A percentile compares a stretch with the other conserved stretches of the same genome.
phyloP scores from a whole-genome alignment of 1,139 yeast genomes.

The Hemisphaericaspora lyxosophila region DNA sequence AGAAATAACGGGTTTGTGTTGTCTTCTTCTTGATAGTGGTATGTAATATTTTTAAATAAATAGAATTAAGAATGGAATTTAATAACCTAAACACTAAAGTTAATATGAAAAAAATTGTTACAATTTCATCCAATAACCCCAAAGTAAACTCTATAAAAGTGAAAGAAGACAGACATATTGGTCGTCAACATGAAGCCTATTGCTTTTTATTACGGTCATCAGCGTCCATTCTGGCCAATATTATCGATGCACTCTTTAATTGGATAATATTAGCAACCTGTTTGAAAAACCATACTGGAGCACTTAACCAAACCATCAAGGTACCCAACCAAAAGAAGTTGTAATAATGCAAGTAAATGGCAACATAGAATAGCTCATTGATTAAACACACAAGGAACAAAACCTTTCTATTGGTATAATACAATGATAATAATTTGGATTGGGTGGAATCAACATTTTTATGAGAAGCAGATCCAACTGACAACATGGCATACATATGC shows the following conservation, averaged over 20 bases:
- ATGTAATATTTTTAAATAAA: neutral
- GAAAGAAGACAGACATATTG: neutral
- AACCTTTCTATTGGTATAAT: constrained; percentile 83
- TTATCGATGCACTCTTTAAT: constrained; percentile 78
- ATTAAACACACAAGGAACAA: constrained; percentile 87
- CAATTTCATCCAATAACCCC: too few relatives aligned
- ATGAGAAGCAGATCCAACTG: constrained; percentile 78
- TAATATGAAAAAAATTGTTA: too few relatives aligned
- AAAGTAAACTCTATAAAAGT: neutral
- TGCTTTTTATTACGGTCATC: constrained; percentile 33
- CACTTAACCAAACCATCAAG: constrained; percentile 58
- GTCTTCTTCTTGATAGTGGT: neutral
- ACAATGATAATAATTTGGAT: constrained; percentile 71
- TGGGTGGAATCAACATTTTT: constrained; percentile 76
- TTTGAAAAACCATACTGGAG: constrained; percentile 89
- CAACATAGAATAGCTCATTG: constrained; percentile 90
- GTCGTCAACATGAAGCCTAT: neutral
- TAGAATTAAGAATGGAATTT: neutral
- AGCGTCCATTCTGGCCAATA: constrained; percentile 80
- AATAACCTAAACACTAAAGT: neutral
- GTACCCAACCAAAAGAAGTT: constrained; percentile 68
- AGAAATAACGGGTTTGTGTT: constrained; percentile 24
- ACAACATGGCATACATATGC: constrained; percentile 96
- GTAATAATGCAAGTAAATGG: constrained; percentile 75
- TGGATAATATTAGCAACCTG: constrained; percentile 90